phyloP scores from a whole-genome alignment of 495 filamentous ascomycete species.

The Cercophora sp. region DNA sequence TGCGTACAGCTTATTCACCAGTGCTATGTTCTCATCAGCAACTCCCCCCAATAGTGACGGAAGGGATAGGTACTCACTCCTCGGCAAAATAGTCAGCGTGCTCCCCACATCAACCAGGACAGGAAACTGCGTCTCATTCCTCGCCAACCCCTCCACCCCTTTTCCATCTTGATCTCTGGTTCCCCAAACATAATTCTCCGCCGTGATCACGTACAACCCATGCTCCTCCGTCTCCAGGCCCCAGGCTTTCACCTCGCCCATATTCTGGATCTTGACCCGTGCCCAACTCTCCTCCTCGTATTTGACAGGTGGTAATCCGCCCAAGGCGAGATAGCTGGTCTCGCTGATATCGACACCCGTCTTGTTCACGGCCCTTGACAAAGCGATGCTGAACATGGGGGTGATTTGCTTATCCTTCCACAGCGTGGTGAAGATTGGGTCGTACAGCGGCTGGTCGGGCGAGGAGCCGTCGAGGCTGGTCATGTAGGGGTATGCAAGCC shows the following conservation, averaged over 20 bases:
- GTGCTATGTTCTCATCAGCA: conserved; percentile 9
- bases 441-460: conserved; percentile 38
- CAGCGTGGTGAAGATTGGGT: conserved; percentile 55
- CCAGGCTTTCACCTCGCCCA: conserved; percentile 20
- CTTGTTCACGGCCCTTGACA: conserved; percentile 23
- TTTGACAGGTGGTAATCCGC: conserved; percentile 41
- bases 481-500: conserved; percentile 56
- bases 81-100: conserved; percentile 34
- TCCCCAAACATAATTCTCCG: conserved; percentile 26
- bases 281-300: conserved; percentile 28
- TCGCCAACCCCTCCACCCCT: neutral
- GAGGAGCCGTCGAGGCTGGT: conserved; percentile 23
- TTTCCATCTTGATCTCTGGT: conserved; percentile 1
- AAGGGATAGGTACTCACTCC: conserved; percentile 9
- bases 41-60: neutral
- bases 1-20: conserved; percentile 46
- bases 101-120: conserved; percentile 41
- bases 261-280: conserved; percentile 27
- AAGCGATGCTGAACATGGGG: conserved; percentile 52
- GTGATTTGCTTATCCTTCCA: conserved; percentile 45
- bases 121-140: conserved; percentile 30
- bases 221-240: conserved; percentile 22
- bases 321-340: conserved; percentile 36
- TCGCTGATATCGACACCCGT: neutral
- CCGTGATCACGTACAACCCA: conserved; percentile 30